A percentile compares a stretch with the other conserved stretches of the same genome.
These are phyloP conservation scores for Rhinocladiella similis DNA, from an alignment of 2,329 filamentous ascomycete species.

Conservation along the genomic window DNA sequence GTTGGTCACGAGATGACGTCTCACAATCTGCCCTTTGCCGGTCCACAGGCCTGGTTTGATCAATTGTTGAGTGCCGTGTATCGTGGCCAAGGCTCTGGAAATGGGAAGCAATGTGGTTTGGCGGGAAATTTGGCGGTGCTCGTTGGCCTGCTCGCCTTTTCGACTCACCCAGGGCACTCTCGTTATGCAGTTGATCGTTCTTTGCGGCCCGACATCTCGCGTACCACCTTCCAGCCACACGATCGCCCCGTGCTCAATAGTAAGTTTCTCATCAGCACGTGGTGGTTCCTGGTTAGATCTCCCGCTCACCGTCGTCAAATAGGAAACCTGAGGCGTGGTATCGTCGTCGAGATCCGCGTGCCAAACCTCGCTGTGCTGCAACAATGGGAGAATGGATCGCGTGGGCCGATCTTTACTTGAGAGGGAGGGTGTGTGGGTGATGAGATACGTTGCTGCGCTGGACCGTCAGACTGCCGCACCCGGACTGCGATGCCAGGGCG, in stretches of 20 bases:
- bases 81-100: background rate
- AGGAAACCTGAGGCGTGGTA: conserved; percentile 4
- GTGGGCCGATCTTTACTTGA: conserved; percentile 14
- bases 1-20: background rate
- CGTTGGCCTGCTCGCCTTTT: conserved; percentile 11
- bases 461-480: too few species aligned
- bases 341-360: conserved; percentile 10
- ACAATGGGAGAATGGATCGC: conserved; percentile 7
- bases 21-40: conserved; percentile 4
- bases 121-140: conserved; percentile 18
- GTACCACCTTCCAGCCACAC: conserved; percentile 6
- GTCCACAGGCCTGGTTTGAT: conserved; percentile 15
- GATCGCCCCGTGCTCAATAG: background rate
- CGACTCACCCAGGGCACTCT: background rate
- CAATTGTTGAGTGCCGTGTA: conserved; percentile 9
- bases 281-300: background rate
- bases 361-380: background rate
- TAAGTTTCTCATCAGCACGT: conserved; percentile 1
- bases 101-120: conserved; percentile 2
- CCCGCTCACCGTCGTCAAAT: background rate
- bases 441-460: background rate
- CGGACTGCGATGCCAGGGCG: too few species aligned
- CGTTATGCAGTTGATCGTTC: background rate
- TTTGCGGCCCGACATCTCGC: conserved; percentile 6
- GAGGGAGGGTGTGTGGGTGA: background rate